Conservation (phyloP, 257 asterid species). For the Ballota nigra region DNA sequence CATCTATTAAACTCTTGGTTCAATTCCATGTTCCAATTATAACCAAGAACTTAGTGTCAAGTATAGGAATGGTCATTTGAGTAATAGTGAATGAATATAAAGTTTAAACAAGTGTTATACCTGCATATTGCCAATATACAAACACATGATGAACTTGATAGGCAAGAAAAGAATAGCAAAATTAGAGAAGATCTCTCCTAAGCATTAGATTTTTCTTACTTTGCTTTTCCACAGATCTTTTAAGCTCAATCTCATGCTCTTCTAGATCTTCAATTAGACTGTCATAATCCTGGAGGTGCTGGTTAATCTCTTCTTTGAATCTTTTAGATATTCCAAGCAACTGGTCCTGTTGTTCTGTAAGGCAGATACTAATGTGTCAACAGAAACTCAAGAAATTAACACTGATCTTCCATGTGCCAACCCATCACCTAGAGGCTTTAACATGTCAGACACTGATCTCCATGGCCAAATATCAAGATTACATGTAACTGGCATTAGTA, state of each 20-base stretch:
- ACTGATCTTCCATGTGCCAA: neutral
- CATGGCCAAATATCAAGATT: conserved; percentile 1
- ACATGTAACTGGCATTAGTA: neutral
- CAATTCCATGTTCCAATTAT: conserved; percentile 1
- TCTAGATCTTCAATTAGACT: conserved; percentile 67
- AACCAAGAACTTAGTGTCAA: neutral
- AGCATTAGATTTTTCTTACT: conserved; percentile 44
- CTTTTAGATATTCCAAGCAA: conserved; percentile 54
- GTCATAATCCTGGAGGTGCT: conserved; percentile 58
- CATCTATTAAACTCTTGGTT: conserved; percentile 2
- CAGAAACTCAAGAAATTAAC: conserved; percentile 7
- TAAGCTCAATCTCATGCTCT: conserved; percentile 64
- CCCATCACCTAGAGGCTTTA: conserved; percentile 15
- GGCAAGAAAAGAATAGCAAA: neutral
- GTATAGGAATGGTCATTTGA: conserved; percentile 7
- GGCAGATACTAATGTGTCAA: conserved; percentile 31
- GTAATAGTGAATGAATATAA: neutral
- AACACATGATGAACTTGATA: conserved; percentile 7
- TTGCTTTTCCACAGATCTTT: conserved; percentile 64
- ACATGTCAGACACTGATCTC: conserved; percentile 13
- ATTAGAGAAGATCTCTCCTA: neutral
- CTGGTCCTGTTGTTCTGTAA: conserved; percentile 70
- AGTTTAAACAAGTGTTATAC: neutral
- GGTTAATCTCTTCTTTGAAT: conserved; percentile 67
- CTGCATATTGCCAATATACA: conserved; percentile 3